A percentile compares a stretch with the other conserved stretches of the same genome.
phyloP scores from a whole-genome alignment of 148 eudicot species.

The Euryodendron excelsum region DNA sequence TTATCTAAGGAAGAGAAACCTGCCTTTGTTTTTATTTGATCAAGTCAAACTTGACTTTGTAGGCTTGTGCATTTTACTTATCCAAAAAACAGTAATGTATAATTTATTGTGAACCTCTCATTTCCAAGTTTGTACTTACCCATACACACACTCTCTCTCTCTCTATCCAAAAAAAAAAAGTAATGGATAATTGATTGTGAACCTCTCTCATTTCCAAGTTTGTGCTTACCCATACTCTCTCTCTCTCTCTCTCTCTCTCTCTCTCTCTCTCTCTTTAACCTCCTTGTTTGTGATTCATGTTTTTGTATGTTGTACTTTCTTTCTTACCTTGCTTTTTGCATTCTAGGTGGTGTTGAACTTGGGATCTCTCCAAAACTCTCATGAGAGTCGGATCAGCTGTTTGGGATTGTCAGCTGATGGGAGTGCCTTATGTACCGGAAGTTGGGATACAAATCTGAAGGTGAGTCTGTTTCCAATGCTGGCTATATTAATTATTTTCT shows the following conservation, averaged over 20 bases:
- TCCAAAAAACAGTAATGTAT: not conserved
- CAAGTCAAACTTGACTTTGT: not conserved
- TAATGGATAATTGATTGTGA: not conserved
- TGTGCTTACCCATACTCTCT: not conserved
- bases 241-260: no score
- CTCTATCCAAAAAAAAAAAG: not conserved
- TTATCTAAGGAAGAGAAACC: not conserved
- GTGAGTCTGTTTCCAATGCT: conserved; percentile 36
- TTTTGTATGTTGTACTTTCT: not conserved
- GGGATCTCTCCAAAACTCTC: conserved; percentile 84
- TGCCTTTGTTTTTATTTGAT: not conserved
- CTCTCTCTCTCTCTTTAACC: not conserved
- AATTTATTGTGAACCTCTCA: not conserved
- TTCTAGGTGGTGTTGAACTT: conserved; percentile 72
- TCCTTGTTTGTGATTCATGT: not conserved
- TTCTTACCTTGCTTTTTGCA: not conserved
- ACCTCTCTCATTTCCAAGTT: not conserved
- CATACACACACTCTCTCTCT: not conserved
- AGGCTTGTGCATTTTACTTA: not conserved
- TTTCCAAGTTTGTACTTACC: not conserved
- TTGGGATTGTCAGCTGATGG: conserved; percentile 98
- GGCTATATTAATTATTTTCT: not conserved
- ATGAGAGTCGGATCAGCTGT: conserved; percentile 68
- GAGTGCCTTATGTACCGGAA: conserved; percentile 98
- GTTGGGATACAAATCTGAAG: conserved; percentile 92